Conservation (phyloP, 2,329 filamentous ascomycete genomes). For the Fusarium sp. region DNA sequence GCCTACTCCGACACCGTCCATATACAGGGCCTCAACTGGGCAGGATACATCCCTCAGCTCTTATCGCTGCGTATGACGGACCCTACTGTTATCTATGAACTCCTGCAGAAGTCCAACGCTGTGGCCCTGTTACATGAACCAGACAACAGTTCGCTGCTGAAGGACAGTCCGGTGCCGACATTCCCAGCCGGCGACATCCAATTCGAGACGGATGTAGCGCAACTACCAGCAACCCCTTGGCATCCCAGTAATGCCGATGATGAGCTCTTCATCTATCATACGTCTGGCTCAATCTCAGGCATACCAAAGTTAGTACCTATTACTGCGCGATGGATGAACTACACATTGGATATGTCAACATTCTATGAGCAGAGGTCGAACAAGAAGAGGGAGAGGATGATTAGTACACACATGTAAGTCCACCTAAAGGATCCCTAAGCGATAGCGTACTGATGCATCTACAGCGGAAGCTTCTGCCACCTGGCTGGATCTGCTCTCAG, state of each 20-base stretch:
- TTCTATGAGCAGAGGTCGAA: background rate
- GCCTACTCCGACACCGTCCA: conserved; percentile 28
- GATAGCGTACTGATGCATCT: background rate
- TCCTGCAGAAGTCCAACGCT: conserved; percentile 14
- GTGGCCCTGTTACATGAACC: conserved; percentile 28
- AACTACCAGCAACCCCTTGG: background rate
- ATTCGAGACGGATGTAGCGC: background rate
- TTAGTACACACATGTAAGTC: conserved; percentile 2
- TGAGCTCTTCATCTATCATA: conserved; percentile 27
- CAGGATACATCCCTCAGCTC: conserved; percentile 38
- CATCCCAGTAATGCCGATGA: conserved; percentile 11
- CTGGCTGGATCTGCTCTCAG: conserved; percentile 6
- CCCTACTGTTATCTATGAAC: conserved; percentile 31
- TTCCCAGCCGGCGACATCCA: background rate
- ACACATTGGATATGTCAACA: background rate
- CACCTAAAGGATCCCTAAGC: fast-evolving
- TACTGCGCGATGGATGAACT: conserved; percentile 33
- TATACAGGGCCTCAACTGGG: conserved; percentile 34
- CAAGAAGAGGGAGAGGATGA: background rate
- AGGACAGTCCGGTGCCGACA: conserved; percentile 8
- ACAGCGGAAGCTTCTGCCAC: conserved; percentile 39
- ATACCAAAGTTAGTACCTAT: conserved; percentile 38
- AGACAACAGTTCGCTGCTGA: background rate
- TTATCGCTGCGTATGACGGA: conserved; percentile 33
- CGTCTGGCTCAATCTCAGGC: conserved; percentile 40